Base-by-base conservation (phyloP, 2,329 filamentous ascomycete species). In the Fusarium algeriense region DNA sequence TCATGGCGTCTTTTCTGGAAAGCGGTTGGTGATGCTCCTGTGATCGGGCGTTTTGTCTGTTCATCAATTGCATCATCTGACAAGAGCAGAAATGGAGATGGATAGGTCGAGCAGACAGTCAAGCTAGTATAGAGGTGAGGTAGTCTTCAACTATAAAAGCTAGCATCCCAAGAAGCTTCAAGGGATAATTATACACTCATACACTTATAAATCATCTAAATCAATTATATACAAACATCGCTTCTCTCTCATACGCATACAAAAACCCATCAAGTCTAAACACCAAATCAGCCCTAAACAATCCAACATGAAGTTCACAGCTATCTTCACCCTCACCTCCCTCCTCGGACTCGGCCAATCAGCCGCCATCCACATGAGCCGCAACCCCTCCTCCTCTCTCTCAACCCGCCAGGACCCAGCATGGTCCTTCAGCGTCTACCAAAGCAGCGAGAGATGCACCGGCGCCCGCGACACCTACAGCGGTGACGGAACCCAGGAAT, bases 81-180 rank as follows among this genome's bases (percentile, higher is more conserved):
- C 6, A 15, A 28, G 5, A 6, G 13, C 2, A 6, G 0, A 0
- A 0, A 35, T 8, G 5, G n/a, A 9, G 26, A 11, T 0, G 26
- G 3, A 6, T 2, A 28, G 2, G 20, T 1, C 2, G 3, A 26
- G 19, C 2, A 8, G 1, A 7, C 11, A 8, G 6, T 1, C 6
- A 1, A 3, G 12, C 2, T 6, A 6, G 13, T 35, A 35, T 10
- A 19, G 15, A 35, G 11, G n/a, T 7, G 3, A 19, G 5, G 17
- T 10, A 4, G 10, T 4, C 45, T 13, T 13, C 7, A 17, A 23
- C 5, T 13, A 5, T 6, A 2, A 1, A 3, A 9, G 3, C 30
- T 30, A 30, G 7, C 7, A 40, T n/a, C n/a, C 1, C 34, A 15
- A 3, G 5, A 20, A 11, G 20, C 5, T 23, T 2, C 5, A 10